A percentile compares a stretch with the other conserved stretches of the same genome.
Conservation (phyloP, 352 stramenopile genomes). For the Globisporangium mamillatum region DNA sequence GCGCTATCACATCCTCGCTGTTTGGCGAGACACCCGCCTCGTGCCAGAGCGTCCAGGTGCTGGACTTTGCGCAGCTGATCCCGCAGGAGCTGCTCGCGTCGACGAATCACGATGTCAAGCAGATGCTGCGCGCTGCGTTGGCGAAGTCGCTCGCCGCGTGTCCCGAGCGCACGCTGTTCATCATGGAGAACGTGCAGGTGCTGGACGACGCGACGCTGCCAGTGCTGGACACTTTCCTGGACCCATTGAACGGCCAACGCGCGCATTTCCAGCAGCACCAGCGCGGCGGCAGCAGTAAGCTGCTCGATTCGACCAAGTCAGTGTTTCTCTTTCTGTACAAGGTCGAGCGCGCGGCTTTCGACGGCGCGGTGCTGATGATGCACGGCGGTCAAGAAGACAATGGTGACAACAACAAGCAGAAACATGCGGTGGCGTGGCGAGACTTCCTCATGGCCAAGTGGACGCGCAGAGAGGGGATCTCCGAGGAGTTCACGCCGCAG, state of each 20-base stretch:
- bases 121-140: constrained; percentile 38
- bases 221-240: constrained; percentile 64
- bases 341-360: constrained; percentile 13
- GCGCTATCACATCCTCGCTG: constrained; percentile 11
- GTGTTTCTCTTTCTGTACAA: constrained; percentile 68
- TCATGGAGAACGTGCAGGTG: constrained; percentile 49
- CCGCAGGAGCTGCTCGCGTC: constrained; percentile 12
- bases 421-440: constrained; percentile 30
- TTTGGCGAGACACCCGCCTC: neutral
- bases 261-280: constrained; percentile 51
- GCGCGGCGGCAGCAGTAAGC: constrained; percentile 19
- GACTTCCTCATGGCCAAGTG: constrained; percentile 59
- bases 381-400: neutral
- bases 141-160: constrained; percentile 33
- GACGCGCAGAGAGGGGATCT: constrained; percentile 26
- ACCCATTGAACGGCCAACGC: constrained; percentile 65
- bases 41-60: constrained; percentile 15
- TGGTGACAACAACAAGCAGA: neutral
- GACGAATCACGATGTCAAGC: constrained; percentile 50
- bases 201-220: constrained; percentile 45
- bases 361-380: neutral
- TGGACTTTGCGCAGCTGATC: constrained; percentile 29
- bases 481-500: constrained; percentile 64
- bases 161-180: constrained; percentile 46
- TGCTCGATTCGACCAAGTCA: constrained; percentile 50